phyloP scores from a whole-genome alignment of 2,329 filamentous ascomycete species.

The Fusarium sp. region DNA sequence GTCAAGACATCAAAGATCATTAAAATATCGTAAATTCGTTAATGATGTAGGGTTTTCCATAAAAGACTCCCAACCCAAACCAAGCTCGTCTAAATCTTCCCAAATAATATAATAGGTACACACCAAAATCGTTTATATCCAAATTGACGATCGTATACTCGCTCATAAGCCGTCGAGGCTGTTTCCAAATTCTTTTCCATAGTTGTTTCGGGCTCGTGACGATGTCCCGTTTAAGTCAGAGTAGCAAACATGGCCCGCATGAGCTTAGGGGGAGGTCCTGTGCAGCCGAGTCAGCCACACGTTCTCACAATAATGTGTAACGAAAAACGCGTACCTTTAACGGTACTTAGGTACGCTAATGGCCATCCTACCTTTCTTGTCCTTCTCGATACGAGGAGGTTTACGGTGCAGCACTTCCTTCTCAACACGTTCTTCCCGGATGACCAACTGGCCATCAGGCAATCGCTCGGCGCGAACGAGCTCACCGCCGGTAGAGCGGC shows the following conservation, averaged over 20 bases:
- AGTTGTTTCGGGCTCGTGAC: neutral
- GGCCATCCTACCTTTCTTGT: slow-evolving; percentile 96
- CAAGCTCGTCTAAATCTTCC: slow-evolving; percentile 30
- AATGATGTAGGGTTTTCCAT: slow-evolving; percentile 37
- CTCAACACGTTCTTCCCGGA: slow-evolving; percentile 71
- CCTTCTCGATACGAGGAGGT: slow-evolving; percentile 80
- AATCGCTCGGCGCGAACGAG: slow-evolving; percentile 67
- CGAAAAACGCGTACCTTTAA: slow-evolving; percentile 61
- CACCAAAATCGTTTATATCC: neutral
- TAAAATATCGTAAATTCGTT: slow-evolving; percentile 29
- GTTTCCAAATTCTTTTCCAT: slow-evolving; percentile 7
- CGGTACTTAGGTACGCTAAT: slow-evolving; percentile 81
- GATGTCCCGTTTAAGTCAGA: slow-evolving; percentile 62
- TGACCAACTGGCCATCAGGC: slow-evolving; percentile 70
- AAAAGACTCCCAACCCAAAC: slow-evolving; percentile 20
- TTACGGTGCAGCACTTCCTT: slow-evolving; percentile 64
- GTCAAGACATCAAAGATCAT: neutral
- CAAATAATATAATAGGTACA: slow-evolving; percentile 11
- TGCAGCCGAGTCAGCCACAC: slow-evolving; percentile 49
- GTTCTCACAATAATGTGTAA: slow-evolving; percentile 30
- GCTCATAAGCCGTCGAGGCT: slow-evolving; percentile 15
- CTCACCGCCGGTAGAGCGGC: slow-evolving; percentile 58
- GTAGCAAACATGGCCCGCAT: slow-evolving; percentile 78
- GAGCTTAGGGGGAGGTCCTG: slow-evolving; percentile 72
- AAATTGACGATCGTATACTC: slow-evolving; percentile 16